Conservation (phyloP, 2,329 filamentous ascomycete species). For the Aschersonia sp. region DNA sequence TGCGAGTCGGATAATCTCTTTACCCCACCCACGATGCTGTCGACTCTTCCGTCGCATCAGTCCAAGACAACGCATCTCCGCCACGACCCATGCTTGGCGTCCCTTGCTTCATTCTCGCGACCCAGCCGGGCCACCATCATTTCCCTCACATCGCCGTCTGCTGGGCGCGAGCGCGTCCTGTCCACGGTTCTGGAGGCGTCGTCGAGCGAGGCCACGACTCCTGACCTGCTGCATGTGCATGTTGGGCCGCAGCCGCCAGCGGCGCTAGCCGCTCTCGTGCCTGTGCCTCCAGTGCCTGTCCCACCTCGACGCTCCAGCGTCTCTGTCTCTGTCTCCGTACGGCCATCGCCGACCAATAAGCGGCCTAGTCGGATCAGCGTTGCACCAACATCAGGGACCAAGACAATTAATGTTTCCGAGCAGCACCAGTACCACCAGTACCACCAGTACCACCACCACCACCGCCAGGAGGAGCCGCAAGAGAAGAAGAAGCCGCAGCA, state of each 20-base stretch:
- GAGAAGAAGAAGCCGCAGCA: neutral
- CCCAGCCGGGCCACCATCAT: neutral
- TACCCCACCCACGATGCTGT: neutral
- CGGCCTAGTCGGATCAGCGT: neutral
- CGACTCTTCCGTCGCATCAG: neutral
- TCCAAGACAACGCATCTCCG: constrained; percentile 1
- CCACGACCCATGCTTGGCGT: constrained; percentile 1
- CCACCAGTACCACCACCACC: neutral
- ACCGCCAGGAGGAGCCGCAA: neutral
- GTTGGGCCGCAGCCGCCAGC: neutral
- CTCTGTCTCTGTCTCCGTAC: neutral
- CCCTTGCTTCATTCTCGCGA: neutral
- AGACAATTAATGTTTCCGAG: neutral
- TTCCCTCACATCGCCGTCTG: neutral
- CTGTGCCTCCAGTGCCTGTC: neutral
- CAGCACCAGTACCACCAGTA: neutral
- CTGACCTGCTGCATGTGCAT: neutral
- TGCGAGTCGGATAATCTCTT: too few species aligned
- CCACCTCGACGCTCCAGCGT: constrained; percentile 1
- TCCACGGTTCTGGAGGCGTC: constrained; percentile 1
- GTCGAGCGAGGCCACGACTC: neutral
- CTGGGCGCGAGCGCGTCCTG: neutral
- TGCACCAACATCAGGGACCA: neutral
- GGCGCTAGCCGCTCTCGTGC: neutral
- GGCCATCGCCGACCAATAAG: neutral